Evolutionary conservation across 805 yeast genomes (phyloP), one percentile per base, ranked within the genome.

Genomic region (Martiniozyma abietophila): DNA sequence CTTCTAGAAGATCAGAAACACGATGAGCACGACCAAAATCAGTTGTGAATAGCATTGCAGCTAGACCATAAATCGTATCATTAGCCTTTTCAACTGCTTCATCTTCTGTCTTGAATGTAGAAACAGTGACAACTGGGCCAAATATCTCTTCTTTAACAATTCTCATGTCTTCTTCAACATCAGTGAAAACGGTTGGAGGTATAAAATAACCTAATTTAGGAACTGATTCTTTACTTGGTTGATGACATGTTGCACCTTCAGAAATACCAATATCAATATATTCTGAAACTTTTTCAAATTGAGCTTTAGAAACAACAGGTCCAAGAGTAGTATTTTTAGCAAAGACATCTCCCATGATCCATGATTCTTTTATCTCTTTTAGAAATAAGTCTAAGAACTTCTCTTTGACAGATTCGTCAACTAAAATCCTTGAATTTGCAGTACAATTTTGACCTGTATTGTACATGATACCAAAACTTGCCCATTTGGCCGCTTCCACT

Each of bases 111-210:
- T 61, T 52, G 60, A 84, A 84, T 56, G 71, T 73, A 38, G 78
- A 72, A 23, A 80, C 64, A 6, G 75, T 65, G 18, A 78, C 84
- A 22, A 84, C 95, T 11, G 95, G 95, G 14, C 95, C 95, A 56
- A 84, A 84, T 39, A 84, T 82, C 59, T 84, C 95, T 57, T 84
- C 94, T 44, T 67, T 67, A 38, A 77, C 80, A 32, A 84, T 71
- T 40, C 69, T 63, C 73, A 78, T 76, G 21, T 66, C 55, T 41
- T 77, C 76, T 35, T 64, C 67, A 31, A 80, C 84, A 48, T 80
- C 81, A 18, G 77, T 67, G 47, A 83, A 82, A 27, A 84, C 65
- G 4, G 94, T 81, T 38, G 95, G 94, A 47, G 72, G 68, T 45
- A 83, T 64, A 54, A 61, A 84, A 59, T 58, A 82, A 4, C 94